Base-by-base conservation (phyloP, 176 grass and related monocot species). In the Luzula sylvatica region DNA sequence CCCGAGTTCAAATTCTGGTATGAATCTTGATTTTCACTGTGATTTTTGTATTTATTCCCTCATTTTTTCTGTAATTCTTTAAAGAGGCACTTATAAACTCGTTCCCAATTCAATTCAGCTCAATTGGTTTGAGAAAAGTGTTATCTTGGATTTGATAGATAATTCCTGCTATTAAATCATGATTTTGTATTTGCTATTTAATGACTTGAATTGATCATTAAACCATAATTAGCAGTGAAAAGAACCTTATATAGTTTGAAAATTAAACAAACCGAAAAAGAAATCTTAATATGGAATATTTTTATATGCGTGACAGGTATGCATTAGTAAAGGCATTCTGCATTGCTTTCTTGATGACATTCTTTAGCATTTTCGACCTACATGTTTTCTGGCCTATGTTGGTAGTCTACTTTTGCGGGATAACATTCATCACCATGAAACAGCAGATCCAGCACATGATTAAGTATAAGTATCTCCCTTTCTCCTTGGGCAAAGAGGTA, bases 1-100 rank as follows among this genome's bases (percentile, higher is more conserved):
- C 87, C 87, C 0, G 87, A 92, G 72, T 92, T 92, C 72, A 92
- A 92, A 43, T 92, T 92, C 69, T 92, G 87, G 87, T 92, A 50
- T 32, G 72, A 42, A 7, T 23, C 39, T 11, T 52, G 7, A 5
- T 46, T 22, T 4, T 6, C 3, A 7, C 18, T 17, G 2, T 13
- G 18, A 21, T 47, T 47, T 43, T 8, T 14, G 26, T 25, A 0
- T 12, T 55, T 28, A 11, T 58, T 38, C 18, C 38, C 14, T 14
- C 0, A 16, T 22, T 2, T 14, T 2, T 7, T 32, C 9, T 3
- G 15, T 23, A 12, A 20, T 58, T 41, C 17, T 42, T 11, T 55
- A 28, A 8, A 32, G 7, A n/a, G n/a, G n/a, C n/a, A n/a, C n/a
- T n/a, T n/a, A n/a, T n/a, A n/a, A n/a, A n/a, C n/a, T n/a, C n/a